These are phyloP conservation scores for Galerina marginata DNA, from an alignment of 768 basidiomycete species.

Conservation along the genomic window DNA sequence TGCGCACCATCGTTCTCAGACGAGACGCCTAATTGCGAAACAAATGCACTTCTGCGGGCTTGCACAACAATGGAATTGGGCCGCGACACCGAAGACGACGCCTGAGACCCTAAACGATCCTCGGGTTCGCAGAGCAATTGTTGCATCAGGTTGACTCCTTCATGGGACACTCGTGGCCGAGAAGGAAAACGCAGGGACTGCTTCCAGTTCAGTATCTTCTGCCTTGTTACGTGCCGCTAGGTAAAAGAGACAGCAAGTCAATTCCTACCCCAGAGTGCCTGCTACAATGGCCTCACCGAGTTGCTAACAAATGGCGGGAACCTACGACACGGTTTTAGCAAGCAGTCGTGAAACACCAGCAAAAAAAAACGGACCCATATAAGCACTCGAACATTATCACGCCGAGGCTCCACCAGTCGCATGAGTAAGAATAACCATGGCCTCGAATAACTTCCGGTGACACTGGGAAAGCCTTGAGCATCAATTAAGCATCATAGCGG, in stretches of 20 bases:
- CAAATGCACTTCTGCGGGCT: constrained; percentile 76
- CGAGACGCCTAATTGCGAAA: constrained; percentile 50
- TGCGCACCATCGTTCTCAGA: constrained; percentile 83
- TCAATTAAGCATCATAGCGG: constrained; percentile 25
- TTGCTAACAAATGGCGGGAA: constrained; percentile 97
- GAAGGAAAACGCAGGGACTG: constrained; percentile 86
- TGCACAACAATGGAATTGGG: constrained; percentile 81
- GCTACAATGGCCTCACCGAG: constrained; percentile 60
- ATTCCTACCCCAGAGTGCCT: constrained; percentile 1
- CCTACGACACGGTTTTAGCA: constrained; percentile 42
- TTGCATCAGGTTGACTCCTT: constrained; percentile 87
- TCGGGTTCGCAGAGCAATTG: constrained; percentile 94
- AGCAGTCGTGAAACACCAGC: constrained; percentile 15
- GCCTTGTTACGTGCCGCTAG: constrained; percentile 90
- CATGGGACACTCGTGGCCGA: constrained; percentile 82
- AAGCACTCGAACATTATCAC: constrained; percentile 97
- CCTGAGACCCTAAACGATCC: constrained; percentile 86
- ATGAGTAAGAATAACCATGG: constrained; percentile 91
- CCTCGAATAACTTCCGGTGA: constrained; percentile 90
- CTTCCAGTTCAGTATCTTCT: constrained; percentile 97
- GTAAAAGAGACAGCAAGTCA: constrained; percentile 20
- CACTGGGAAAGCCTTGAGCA: constrained; percentile 54
- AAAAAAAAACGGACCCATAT: constrained; percentile 69
- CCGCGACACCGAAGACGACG: constrained; percentile 67
- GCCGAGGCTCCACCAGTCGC: constrained; percentile 99